A percentile compares a stretch with the other conserved stretches of the same genome.
Evolutionary conservation across 2,329 filamentous ascomycete genomes (phyloP).

Genomic region (Byssoonygena ceratinophila): DNA sequence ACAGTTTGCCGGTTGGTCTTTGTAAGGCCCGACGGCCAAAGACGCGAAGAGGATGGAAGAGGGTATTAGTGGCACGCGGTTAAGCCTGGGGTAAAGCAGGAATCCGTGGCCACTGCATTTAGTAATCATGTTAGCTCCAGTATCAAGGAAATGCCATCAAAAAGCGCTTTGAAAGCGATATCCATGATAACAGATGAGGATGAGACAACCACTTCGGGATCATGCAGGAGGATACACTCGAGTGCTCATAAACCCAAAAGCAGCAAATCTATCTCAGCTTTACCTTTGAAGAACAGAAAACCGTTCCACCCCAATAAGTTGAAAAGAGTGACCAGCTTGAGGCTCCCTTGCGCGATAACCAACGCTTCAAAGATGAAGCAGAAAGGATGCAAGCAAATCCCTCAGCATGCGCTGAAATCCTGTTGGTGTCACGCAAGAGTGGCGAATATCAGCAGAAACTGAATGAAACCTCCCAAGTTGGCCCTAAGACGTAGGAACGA

Average conservation of each 20-base stretch:
- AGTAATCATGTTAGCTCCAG: slow-evolving; percentile 27
- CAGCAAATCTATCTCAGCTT: slow-evolving; percentile 25
- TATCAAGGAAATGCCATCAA: slow-evolving; percentile 5
- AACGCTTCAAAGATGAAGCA: slow-evolving; percentile 5
- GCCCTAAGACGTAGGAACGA: not conserved
- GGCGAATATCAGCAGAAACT: slow-evolving; percentile 7
- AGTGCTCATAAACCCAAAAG: slow-evolving; percentile 18
- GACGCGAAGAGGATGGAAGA: slow-evolving; percentile 7
- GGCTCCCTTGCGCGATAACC: slow-evolving; percentile 6
- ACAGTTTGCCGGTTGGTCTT: slow-evolving; percentile 48
- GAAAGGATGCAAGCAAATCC: not conserved
- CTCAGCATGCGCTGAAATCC: slow-evolving; percentile 1
- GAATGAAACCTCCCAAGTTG: not conserved
- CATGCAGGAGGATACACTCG: slow-evolving; percentile 12
- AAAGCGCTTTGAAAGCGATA: slow-evolving; percentile 1
- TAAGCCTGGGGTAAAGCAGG: slow-evolving; percentile 10
- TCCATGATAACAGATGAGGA: slow-evolving; percentile 12
- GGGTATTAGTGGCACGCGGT: slow-evolving; percentile 20
- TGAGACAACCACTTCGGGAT: slow-evolving; percentile 15
- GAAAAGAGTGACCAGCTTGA: not conserved
- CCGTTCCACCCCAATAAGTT: not conserved
- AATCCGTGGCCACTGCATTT: slow-evolving; percentile 24
- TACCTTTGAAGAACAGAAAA: slow-evolving; percentile 27
- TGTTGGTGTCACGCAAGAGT: not conserved
- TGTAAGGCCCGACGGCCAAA: slow-evolving; percentile 4